A percentile compares a stretch with the other conserved stretches of the same genome.
Conservation (phyloP, 768 basidiomycete species). For the Amylocystis lapponica region DNA sequence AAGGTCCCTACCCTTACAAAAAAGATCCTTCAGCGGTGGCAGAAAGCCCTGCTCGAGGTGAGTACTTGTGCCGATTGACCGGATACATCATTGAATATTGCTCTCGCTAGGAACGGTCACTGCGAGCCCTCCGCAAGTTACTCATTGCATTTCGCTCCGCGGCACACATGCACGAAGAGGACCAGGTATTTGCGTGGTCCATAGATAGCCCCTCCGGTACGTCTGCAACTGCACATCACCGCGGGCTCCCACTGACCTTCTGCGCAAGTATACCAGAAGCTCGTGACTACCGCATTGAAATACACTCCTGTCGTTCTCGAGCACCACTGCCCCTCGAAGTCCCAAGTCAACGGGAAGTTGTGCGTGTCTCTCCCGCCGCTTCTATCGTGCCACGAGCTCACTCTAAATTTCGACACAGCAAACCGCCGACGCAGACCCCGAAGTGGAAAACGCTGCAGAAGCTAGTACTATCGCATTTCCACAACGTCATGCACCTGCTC, state of each 20-base stretch:
- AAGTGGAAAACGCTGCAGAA: conserved; percentile 86
- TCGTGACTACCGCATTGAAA: conserved; percentile 77
- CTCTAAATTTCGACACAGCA: conserved; percentile 40
- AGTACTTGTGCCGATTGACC: conserved; percentile 11
- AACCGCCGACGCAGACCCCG: conserved; percentile 72
- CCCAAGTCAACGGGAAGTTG: conserved; percentile 79
- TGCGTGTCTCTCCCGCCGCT: conserved; percentile 32
- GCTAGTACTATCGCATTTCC: conserved; percentile 83
- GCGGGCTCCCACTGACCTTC: background rate
- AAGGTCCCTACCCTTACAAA: conserved; percentile 56
- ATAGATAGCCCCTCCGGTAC: conserved; percentile 78
- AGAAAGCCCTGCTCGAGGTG: conserved; percentile 83
- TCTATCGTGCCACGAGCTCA: background rate
- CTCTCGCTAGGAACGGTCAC: conserved; percentile 65
- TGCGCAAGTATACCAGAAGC: conserved; percentile 83
- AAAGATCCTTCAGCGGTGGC: conserved; percentile 74
- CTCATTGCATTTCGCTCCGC: conserved; percentile 90
- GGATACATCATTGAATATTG: background rate
- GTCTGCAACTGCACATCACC: conserved; percentile 11
- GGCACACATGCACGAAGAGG: conserved; percentile 83
- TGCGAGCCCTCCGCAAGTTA: conserved; percentile 77
- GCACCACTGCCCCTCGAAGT: conserved; percentile 87
- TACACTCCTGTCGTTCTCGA: conserved; percentile 88
- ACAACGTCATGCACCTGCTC: conserved; percentile 77
- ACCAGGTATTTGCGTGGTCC: conserved; percentile 73